Base-by-base conservation (phyloP, 768 basidiomycete species). In the Psilocybe tampanensis region DNA sequence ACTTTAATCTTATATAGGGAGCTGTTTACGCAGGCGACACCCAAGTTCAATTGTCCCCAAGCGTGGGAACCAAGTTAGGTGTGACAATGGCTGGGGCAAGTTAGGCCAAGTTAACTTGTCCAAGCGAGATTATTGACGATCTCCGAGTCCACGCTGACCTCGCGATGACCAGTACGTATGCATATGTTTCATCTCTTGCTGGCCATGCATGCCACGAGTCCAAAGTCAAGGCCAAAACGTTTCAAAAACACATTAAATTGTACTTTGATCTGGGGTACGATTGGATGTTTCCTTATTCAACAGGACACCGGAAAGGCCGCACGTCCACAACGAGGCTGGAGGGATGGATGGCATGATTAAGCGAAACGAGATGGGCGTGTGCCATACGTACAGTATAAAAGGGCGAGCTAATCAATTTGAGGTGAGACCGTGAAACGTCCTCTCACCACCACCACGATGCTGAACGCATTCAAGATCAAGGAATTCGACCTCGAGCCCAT, bases 401-500 rank as follows among this genome's bases (percentile, higher is more conserved):
- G 6, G 36, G 8, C 33, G 8, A 7, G 7, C 15, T 7, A 34
- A 34, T 34, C 8, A 34, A 15, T 39, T 4, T 39, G 4, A 6
- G 3, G 12, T 39, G n/a, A 39, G 13, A 13, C 12, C n/a, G 36
- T 39, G 4, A 39, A 13, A 39, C 36, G 12, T 17, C 17, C 19
- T 32, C 26, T 32, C 24, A 11, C 12, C 19, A 17, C 26, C 17
- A 19, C 17, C 8, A 17, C 47, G 26, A 83, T 91, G 78, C 81
- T 91, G 29, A 84, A 85, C 66, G 88, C 86, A 53, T 92, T 92
- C 82, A 90, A 88, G 73, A 78, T 90, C 68, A 90, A 90, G 64
- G 82, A 86, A 18, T 90, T 86, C 66, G 83, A 91, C 75, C 82
- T 92, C 60, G 82, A 85, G 61, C 87, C 89, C 21, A 68, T 90